Evolutionary conservation across 345 rosid genomes (phyloP).

Genomic region (Psidium guajava): DNA sequence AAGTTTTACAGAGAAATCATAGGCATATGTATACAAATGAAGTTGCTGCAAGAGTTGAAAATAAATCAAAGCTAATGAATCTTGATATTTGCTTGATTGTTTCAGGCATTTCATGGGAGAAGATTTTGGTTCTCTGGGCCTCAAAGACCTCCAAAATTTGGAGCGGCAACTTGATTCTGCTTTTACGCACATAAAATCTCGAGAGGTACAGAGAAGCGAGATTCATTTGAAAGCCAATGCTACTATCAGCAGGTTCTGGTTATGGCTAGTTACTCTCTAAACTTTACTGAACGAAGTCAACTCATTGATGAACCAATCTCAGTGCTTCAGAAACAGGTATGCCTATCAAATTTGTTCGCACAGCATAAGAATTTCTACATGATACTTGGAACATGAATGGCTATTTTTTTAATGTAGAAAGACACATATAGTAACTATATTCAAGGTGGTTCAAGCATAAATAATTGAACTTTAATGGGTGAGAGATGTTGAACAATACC

Average conservation of each 20-base stretch:
- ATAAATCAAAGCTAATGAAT: not conserved
- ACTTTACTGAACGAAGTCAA: conserved; percentile 45
- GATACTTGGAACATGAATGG: not conserved
- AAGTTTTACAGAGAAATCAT: conserved; percentile 71
- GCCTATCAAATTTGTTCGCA: not conserved
- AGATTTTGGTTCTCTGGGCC: conserved; percentile 52
- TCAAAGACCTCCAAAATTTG: conserved; percentile 68
- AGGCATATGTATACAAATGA: conserved; percentile 23
- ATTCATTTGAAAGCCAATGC: not conserved
- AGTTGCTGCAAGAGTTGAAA: not conserved
- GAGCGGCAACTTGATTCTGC: conserved; percentile 92
- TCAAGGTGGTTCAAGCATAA: not conserved
- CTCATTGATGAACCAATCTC: conserved; percentile 75
- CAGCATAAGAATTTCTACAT: not conserved
- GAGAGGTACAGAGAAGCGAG: conserved; percentile 27
- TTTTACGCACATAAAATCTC: conserved; percentile 68
- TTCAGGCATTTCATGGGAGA: conserved; percentile 81
- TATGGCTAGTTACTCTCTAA: not conserved
- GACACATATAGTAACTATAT: not conserved
- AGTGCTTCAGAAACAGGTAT: conserved; percentile 74
- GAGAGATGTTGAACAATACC: not conserved
- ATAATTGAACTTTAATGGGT: not conserved
- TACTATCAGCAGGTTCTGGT: not conserved
- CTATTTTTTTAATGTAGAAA: not conserved
- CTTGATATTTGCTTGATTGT: not conserved